Base-by-base conservation (phyloP, 208 protist genomes). In the Balamuthia mandrillaris region DNA sequence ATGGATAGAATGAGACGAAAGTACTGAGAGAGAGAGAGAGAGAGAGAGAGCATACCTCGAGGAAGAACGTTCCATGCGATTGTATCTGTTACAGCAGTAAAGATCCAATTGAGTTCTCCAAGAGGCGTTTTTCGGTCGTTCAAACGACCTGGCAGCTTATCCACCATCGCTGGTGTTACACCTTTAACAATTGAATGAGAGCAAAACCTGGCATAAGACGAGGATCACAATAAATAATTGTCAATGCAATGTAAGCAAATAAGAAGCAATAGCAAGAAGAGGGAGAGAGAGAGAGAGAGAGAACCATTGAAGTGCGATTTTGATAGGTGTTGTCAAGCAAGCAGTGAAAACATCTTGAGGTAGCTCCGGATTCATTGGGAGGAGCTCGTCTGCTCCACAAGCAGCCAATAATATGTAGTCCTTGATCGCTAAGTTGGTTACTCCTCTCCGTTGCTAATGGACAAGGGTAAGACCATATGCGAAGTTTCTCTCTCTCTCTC, bases 341-440 rank as follows among this genome's bases (percentile, higher is more conserved):
- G 97, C 81, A 9, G 98, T 99, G 81, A 99, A 98, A 33, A 99
- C 78, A 90, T 99, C 98, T 0, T 98, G 98, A 3, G 98, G 98
- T 39, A 99, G 93, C n/a, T 94, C 90, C 2, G 97, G 97, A 87
- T 95, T 96, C 85, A 97, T 95, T 77, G 98, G 97, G 33, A 6
- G 33, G 60, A 91, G 91, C 91, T 99, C 96, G 7, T 95, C 94
- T 0, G 92, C 85, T 14, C 89, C 82, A 87, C 98, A 99, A n/a
- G 98, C 96, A 18, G 96, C 98, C 14, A 99, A 94, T 47, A 99
- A 91, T 41, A 98, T 93, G 88, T 95, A 96, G 78, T 99, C 95
- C 49, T 95, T 74, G 37, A 86, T 24, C 33, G 65, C 61, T 29
- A 54, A 29, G 58, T 56, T 44, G n/a, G 52, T 29, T 33, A 41